These are phyloP conservation scores for Rutstroemia sydowiana DNA, from an alignment of 2,329 filamentous ascomycete genomes.

Conservation along the genomic window DNA sequence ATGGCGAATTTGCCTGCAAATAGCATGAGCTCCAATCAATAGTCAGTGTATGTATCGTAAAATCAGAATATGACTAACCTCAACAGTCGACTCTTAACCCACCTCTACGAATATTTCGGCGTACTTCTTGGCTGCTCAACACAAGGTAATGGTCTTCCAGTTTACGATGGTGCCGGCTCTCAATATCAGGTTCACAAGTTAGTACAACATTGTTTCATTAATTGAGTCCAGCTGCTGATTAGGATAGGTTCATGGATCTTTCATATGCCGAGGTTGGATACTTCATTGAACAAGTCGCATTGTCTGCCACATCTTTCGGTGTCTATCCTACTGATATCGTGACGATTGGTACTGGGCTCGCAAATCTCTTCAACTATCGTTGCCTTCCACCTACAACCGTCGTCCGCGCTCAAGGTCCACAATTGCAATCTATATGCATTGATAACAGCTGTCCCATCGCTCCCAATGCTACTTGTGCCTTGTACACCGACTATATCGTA, in stretches of 20 bases:
- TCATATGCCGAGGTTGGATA: slow-evolving; percentile 44
- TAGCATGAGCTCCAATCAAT: slow-evolving; percentile 44
- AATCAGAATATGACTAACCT: slow-evolving; percentile 8
- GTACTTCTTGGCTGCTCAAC: slow-evolving; percentile 47
- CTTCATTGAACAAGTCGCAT: slow-evolving; percentile 52
- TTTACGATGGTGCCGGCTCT: slow-evolving; percentile 39
- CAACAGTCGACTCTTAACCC: slow-evolving; percentile 44
- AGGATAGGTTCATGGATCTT: slow-evolving; percentile 46
- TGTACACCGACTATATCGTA: too few relatives aligned
- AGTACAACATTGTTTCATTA: neutral
- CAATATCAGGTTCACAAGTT: slow-evolving; percentile 48
- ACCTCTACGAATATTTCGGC: slow-evolving; percentile 56
- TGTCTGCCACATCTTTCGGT: slow-evolving; percentile 51
- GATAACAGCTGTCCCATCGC: slow-evolving; percentile 42
- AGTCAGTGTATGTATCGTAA: slow-evolving; percentile 33
- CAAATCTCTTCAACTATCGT: slow-evolving; percentile 42
- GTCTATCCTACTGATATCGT: slow-evolving; percentile 46
- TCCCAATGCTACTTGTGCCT: slow-evolving; percentile 37
- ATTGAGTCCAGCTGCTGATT: slow-evolving; percentile 2
- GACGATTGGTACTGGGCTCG: slow-evolving; percentile 42
- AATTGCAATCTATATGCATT: slow-evolving; percentile 51
- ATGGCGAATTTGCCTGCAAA: slow-evolving; percentile 49
- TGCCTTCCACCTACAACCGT: slow-evolving; percentile 42
- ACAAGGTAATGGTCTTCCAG: slow-evolving; percentile 42
- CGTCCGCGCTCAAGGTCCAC: slow-evolving; percentile 37